phyloP scores from a whole-genome alignment of 2,329 filamentous ascomycete genomes.

The Penicillium sp. region DNA sequence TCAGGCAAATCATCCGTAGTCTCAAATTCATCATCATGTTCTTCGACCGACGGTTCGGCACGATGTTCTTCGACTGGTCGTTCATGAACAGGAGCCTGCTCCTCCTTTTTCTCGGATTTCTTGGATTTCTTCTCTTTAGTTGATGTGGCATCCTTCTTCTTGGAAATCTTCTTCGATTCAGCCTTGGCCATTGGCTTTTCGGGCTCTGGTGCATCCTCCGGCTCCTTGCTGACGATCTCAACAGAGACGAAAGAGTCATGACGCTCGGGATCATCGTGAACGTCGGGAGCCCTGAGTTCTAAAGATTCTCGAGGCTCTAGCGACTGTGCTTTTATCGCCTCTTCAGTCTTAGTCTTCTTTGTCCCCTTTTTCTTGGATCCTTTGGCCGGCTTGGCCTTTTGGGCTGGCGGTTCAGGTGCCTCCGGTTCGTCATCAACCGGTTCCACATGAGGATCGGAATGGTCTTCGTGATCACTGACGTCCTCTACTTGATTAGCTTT shows the following conservation, averaged over 20 bases:
- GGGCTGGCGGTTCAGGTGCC: slow-evolving; percentile 13
- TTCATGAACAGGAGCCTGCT: slow-evolving; percentile 12
- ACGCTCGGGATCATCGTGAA: slow-evolving; percentile 10
- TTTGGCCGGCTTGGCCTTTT: slow-evolving; percentile 20
- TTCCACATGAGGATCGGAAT: slow-evolving; percentile 3
- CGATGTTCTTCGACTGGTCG: slow-evolving; percentile 6
- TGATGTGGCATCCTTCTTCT: slow-evolving; percentile 25
- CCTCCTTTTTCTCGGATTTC: slow-evolving; percentile 29
- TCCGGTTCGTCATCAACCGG: slow-evolving; percentile 5
- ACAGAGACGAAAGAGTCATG: slow-evolving; percentile 32
- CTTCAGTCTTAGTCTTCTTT: slow-evolving; percentile 22
- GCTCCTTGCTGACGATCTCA: slow-evolving; percentile 27
- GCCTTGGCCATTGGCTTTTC: slow-evolving; percentile 23
- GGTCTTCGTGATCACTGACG: slow-evolving; percentile 7
- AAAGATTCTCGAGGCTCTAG: slow-evolving; percentile 4
- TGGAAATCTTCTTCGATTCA: slow-evolving; percentile 24
- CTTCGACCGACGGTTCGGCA: slow-evolving; percentile 4
- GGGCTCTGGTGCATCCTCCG: slow-evolving; percentile 26
- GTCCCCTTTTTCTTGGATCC: slow-evolving; percentile 19
- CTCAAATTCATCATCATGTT: slow-evolving; percentile 14
- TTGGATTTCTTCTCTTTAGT: slow-evolving; percentile 21
- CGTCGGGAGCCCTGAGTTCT: not conserved
- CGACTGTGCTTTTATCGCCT: slow-evolving; percentile 8
- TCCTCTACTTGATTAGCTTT: slow-evolving; percentile 8
- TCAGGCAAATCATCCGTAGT: slow-evolving; percentile 18